Evolutionary conservation across 1,139 yeast species (phyloP).

Genomic region (Geotrichum candidum): DNA sequence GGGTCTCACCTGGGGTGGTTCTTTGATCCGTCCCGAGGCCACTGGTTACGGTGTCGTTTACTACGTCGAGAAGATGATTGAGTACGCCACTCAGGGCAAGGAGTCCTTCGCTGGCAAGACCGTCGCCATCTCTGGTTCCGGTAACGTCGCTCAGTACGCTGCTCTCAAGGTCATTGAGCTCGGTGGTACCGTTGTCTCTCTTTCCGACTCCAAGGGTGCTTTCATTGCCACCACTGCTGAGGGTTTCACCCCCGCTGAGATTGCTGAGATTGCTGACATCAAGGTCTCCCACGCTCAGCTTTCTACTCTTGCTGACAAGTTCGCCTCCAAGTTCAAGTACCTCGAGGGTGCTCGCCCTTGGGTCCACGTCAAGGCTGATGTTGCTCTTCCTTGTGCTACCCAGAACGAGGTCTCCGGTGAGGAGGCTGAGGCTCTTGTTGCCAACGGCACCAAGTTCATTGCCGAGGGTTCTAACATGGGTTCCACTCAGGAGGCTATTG

Average conservation of each 20-base stretch:
- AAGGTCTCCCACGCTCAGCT: conserved; percentile 77
- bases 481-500: conserved; percentile 94
- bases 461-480: conserved; percentile 99
- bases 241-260: conserved; percentile 81
- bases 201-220: conserved; percentile 92
- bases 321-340: conserved; percentile 55
- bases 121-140: conserved; percentile 95
- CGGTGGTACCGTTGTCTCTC: conserved; percentile 90
- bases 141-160: conserved; percentile 98
- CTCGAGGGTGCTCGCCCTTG: conserved; percentile 94
- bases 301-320: conserved; percentile 57
- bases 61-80: conserved; percentile 97
- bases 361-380: conserved; percentile 83
- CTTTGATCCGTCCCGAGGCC: conserved; percentile 97
- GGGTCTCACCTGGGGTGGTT: conserved; percentile 98
- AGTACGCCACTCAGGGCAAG: conserved; percentile 81
- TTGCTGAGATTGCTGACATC: conserved; percentile 69
- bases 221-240: conserved; percentile 48
- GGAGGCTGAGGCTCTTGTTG: conserved; percentile 91
- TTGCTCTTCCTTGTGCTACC: conserved; percentile 97
- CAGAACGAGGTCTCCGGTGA: conserved; percentile 97
- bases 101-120: conserved; percentile 87
- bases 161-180: conserved; percentile 95
- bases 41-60: conserved; percentile 97
- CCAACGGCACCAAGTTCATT: conserved; percentile 84